phyloP scores from a whole-genome alignment of 208 protist species.

The Crithidia bombi region DNA sequence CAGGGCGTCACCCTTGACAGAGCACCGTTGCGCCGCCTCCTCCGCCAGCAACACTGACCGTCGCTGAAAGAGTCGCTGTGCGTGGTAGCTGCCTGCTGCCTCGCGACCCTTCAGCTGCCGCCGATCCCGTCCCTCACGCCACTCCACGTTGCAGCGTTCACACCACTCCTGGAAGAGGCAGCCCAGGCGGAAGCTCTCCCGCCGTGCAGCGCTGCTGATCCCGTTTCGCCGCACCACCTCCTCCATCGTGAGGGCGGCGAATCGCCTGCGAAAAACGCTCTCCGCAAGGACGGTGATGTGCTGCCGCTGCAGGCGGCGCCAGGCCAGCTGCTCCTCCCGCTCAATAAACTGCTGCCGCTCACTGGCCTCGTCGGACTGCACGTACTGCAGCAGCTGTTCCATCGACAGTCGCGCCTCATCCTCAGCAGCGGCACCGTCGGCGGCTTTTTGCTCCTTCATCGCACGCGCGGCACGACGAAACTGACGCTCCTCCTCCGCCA shows the following conservation, averaged over 20 bases:
- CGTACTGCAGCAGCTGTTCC: slow-evolving; percentile 24
- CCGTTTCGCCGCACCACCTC: slow-evolving; percentile 27
- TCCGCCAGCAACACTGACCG: slow-evolving; percentile 19
- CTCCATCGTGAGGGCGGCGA: slow-evolving; percentile 22
- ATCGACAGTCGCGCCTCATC: not conserved
- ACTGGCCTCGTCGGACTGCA: slow-evolving; percentile 46
- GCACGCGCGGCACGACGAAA: slow-evolving; percentile 23
- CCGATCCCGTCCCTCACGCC: slow-evolving; percentile 29
- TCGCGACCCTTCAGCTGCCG: slow-evolving; percentile 29
- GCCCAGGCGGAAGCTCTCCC: not conserved
- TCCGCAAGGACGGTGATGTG: slow-evolving; percentile 14
- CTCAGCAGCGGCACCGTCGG: not conserved
- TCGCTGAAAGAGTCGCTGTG: slow-evolving; percentile 24
- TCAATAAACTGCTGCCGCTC: slow-evolving; percentile 72
- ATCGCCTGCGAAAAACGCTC: slow-evolving; percentile 12
- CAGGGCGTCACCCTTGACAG: not conserved
- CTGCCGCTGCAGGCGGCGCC: slow-evolving; percentile 50
- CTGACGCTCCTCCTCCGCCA: slow-evolving; percentile 41
- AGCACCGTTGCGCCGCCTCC: slow-evolving; percentile 21
- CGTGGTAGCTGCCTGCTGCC: slow-evolving; percentile 35
- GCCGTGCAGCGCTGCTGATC: slow-evolving; percentile 1
- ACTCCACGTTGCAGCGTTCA: slow-evolving; percentile 38
- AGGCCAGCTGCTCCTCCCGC: slow-evolving; percentile 55
- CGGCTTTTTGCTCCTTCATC: slow-evolving; percentile 21
- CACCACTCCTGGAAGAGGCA: slow-evolving; percentile 40